Evolutionary conservation across 768 basidiomycete genomes (phyloP).

Genomic region (Lepiota venenata): DNA sequence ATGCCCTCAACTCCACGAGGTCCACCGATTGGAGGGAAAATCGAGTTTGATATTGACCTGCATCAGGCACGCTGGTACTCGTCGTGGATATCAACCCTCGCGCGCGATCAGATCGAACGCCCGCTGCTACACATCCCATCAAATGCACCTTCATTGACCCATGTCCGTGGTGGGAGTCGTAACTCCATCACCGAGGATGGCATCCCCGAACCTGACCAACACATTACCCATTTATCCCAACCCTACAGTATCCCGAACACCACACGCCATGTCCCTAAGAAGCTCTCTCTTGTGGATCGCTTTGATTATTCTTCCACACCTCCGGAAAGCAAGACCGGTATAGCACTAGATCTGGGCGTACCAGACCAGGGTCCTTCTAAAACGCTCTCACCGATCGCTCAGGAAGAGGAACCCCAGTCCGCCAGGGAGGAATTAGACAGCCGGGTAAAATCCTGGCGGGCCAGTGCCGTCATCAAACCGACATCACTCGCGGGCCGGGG

Average conservation of each 20-base stretch:
- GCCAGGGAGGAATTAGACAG: slow-evolving; percentile 50
- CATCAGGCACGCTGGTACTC: slow-evolving; percentile 76
- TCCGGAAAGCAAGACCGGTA: slow-evolving; percentile 24
- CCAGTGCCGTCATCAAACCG: slow-evolving; percentile 46
- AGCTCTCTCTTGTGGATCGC: slow-evolving; percentile 67
- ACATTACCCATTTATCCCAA: slow-evolving; percentile 24
- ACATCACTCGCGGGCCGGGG: slow-evolving; percentile 45
- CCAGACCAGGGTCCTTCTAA: slow-evolving; percentile 20
- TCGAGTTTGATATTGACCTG: slow-evolving; percentile 87
- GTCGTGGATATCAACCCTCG: slow-evolving; percentile 58
- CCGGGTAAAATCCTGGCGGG: slow-evolving; percentile 67
- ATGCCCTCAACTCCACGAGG: slow-evolving; percentile 25
- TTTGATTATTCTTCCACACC: slow-evolving; percentile 44
- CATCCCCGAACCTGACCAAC: slow-evolving; percentile 37
- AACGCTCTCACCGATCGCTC: slow-evolving; percentile 56
- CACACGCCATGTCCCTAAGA: slow-evolving; percentile 55
- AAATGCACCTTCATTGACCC: slow-evolving; percentile 41
- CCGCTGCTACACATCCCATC: slow-evolving; percentile 32
- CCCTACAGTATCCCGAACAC: slow-evolving; percentile 26
- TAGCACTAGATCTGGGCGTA: slow-evolving; percentile 10
- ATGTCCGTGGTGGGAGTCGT: slow-evolving; percentile 54
- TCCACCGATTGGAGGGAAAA: slow-evolving; percentile 66
- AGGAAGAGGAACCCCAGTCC: slow-evolving; percentile 55
- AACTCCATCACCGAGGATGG: slow-evolving; percentile 38
- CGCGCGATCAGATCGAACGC: slow-evolving; percentile 37